Evolutionary conservation across 345 rosid species (phyloP), one percentile per base, ranked within the genome.

Genomic region (Xanthoceras sorbifolium): DNA sequence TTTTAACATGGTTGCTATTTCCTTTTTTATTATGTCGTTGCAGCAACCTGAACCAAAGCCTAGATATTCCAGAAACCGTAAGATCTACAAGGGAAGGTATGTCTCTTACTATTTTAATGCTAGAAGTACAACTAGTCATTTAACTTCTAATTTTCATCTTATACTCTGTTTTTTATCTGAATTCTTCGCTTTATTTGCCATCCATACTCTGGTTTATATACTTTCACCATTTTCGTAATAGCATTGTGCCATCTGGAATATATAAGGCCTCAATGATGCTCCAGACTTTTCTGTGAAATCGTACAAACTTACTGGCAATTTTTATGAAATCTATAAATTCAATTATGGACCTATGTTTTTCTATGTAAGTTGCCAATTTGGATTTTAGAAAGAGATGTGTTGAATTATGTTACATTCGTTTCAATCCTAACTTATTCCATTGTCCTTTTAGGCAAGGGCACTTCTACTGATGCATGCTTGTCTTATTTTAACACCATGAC

Each of bases 31-130:
- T 48, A 9, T 77, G 54, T 73, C 22, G 15, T 75, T 79, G 57
- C 88, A 91, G 97, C 86, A 84, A 88, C 75, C 84, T 82, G 29
- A 82, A 72, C 74, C 86, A 80, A 71, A 82, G 80, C 84, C 79
- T 77, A 80, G 88, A 84, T 76, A 72, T 75, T 80, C 72, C 88
- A 44, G 77, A 81, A 68, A 73, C 73, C 60, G 36, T 68, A 3
- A 78, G 76, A 67, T 82, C 79, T 76, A 44, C 60, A 64, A 59
- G 68, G 4, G 79, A 86, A 84, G 93, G 96, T 89, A 77, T 64
- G 76, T 54, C 10, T 65, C 68, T 71, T 22, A 20, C 76, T 78
- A 60, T 61, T 70, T 66, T 80, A 68, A 67, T 78, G 76, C 57
- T 26, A 5, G 1, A 26, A 34, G 68, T 64, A 69, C 22, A n/a